A percentile compares a stretch with the other conserved stretches of the same genome.
These are phyloP conservation scores for Penicillium egyptiacum DNA, from an alignment of 495 filamentous ascomycete genomes.

Conservation along the genomic window DNA sequence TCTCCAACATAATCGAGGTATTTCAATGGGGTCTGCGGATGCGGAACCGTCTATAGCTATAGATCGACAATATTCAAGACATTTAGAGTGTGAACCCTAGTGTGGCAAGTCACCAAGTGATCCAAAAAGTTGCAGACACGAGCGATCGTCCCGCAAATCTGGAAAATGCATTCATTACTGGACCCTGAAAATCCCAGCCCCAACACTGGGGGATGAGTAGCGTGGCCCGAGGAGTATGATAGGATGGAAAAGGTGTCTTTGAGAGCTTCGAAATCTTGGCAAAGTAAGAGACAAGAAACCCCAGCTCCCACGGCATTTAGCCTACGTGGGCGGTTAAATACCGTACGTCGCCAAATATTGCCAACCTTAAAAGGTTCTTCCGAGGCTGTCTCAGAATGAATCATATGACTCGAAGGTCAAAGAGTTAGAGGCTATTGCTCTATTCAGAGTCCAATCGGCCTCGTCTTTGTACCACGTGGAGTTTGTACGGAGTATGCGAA, in stretches of 20 bases:
- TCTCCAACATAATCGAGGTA: no score
- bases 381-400: no score
- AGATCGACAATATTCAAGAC: not conserved
- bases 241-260: not conserved
- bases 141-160: not conserved
- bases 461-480: not conserved
- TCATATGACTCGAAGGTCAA: not conserved
- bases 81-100: not conserved
- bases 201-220: not conserved
- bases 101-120: not conserved
- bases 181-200: not conserved
- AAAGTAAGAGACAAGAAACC: no score
- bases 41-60: not conserved
- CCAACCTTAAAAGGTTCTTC: no score
- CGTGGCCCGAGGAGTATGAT: not conserved
- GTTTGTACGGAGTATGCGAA: not conserved
- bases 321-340: no score
- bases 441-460: not conserved
- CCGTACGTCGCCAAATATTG: no score
- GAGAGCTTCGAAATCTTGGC: not conserved
- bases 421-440: not conserved
- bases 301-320: no score
- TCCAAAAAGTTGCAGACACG: not conserved
- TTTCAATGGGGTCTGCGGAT: not conserved
- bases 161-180: not conserved